Evolutionary conservation across 306 rosid genomes (phyloP).

Genomic region (Cicer judaicum): DNA sequence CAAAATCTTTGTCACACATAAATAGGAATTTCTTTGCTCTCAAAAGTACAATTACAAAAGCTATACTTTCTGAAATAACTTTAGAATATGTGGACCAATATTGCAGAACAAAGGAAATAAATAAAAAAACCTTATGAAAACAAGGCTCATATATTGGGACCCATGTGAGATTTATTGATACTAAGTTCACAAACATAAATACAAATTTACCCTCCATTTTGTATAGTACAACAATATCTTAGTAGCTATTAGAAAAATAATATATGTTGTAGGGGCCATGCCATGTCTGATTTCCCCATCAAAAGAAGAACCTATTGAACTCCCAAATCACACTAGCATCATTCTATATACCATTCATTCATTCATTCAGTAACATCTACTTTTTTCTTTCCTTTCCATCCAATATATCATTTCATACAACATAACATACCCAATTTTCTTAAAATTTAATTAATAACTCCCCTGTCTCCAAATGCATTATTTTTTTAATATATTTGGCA

Average conservation of each 20-base stretch:
- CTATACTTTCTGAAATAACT: conserved; percentile 45
- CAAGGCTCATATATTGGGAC: conserved; percentile 36
- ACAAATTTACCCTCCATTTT: conserved; percentile 55
- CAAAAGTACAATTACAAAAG: conserved; percentile 47
- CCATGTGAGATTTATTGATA: conserved; percentile 18
- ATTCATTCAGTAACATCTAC: conserved; percentile 62
- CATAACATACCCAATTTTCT: not conserved
- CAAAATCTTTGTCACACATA: conserved; percentile 40
- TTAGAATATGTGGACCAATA: conserved; percentile 40
- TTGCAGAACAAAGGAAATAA: conserved; percentile 42
- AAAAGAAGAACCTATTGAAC: conserved; percentile 60
- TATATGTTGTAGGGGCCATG: conserved; percentile 44
- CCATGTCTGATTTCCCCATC: conserved; percentile 46
- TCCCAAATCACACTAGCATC: conserved; percentile 53
- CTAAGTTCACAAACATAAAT: conserved; percentile 17
- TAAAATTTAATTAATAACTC: not conserved
- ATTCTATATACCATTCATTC: conserved; percentile 65
- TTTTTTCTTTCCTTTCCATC: conserved; percentile 50
- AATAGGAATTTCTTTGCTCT: conserved; percentile 35
- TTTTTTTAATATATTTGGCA: conserved; percentile 1
- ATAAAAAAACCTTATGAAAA: conserved; percentile 62
- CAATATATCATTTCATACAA: conserved; percentile 47
- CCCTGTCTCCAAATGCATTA: conserved; percentile 29
- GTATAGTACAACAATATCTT: conserved; percentile 55
- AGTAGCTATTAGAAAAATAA: conserved; percentile 33